Evolutionary conservation across 75 land plant genomes (phyloP).

Genomic region (Cupressus sempervirens): DNA sequence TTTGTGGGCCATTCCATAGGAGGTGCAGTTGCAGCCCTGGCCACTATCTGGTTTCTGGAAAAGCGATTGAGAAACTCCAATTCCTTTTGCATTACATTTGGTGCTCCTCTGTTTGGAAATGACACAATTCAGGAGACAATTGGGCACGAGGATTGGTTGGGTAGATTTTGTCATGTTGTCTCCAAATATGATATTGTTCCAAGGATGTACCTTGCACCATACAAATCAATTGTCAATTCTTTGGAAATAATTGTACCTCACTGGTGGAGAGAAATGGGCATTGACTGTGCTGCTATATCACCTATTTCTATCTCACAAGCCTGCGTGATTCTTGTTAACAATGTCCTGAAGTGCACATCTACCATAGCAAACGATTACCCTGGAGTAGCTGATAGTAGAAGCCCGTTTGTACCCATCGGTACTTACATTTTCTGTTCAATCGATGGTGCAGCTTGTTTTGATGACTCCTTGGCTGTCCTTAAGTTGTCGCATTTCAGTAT

Average conservation of each 20-base stretch:
- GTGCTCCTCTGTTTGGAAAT: slow-evolving; percentile 59
- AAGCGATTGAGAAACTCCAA: background rate
- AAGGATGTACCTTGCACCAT: slow-evolving; percentile 46
- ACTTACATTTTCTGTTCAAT: slow-evolving; percentile 35
- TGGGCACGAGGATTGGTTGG: slow-evolving; percentile 46
- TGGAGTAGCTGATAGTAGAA: background rate
- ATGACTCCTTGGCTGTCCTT: slow-evolving; percentile 50
- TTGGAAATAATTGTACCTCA: slow-evolving; percentile 26
- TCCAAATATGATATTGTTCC: slow-evolving; percentile 51
- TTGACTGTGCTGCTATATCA: background rate
- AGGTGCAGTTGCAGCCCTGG: slow-evolving; percentile 9
- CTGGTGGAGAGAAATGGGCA: slow-evolving; percentile 14
- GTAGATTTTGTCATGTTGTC: slow-evolving; percentile 41
- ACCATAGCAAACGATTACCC: background rate
- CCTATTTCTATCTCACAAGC: background rate
- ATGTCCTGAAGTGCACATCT: background rate
- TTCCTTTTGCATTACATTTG: slow-evolving; percentile 57
- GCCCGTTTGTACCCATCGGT: slow-evolving; percentile 68
- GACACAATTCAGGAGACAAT: slow-evolving; percentile 33
- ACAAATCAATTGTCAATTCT: slow-evolving; percentile 23
- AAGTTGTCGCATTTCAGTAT: slow-evolving; percentile 27
- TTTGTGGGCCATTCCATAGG: slow-evolving; percentile 4
- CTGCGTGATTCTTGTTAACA: background rate
- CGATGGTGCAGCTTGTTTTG: slow-evolving; percentile 23
- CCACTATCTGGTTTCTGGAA: slow-evolving; percentile 3